Conservation (phyloP, 2,329 filamentous ascomycete genomes). For the Sporothrix pseudoabietina region DNA sequence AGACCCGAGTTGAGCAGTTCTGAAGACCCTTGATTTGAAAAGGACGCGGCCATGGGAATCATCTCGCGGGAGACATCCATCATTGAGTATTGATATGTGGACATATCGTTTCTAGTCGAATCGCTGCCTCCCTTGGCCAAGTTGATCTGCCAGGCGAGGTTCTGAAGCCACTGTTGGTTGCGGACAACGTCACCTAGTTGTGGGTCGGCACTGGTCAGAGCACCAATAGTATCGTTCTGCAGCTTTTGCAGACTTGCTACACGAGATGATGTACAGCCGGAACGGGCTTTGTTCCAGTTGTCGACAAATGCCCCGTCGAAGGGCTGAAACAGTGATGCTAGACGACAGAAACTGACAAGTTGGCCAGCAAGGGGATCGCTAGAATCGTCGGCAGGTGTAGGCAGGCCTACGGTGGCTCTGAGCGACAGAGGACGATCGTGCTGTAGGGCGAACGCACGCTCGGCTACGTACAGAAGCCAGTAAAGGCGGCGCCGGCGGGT, state of each 20-base stretch:
- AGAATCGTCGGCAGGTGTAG: slow-evolving; percentile 62
- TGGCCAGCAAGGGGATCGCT: slow-evolving; percentile 57
- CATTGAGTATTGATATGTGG: slow-evolving; percentile 58
- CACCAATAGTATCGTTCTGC: slow-evolving; percentile 57
- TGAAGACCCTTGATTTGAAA: slow-evolving; percentile 67
- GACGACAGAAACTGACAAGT: slow-evolving; percentile 59
- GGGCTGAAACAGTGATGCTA: slow-evolving; percentile 64
- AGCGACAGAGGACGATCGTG: slow-evolving; percentile 70
- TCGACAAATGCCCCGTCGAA: slow-evolving; percentile 67
- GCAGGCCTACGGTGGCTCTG: slow-evolving; percentile 68
- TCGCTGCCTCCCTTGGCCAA: slow-evolving; percentile 52
- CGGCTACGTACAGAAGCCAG: slow-evolving; percentile 72
- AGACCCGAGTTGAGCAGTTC: slow-evolving; percentile 74
- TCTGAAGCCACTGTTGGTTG: slow-evolving; percentile 68
- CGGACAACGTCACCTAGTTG: slow-evolving; percentile 58
- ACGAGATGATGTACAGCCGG: slow-evolving; percentile 59
- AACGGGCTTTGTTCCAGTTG: slow-evolving; percentile 67
- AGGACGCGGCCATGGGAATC: slow-evolving; percentile 67
- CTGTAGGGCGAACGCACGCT: slow-evolving; percentile 73
- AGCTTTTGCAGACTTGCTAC: slow-evolving; percentile 64
- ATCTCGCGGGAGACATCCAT: slow-evolving; percentile 65
- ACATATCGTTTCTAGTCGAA: slow-evolving; percentile 40
- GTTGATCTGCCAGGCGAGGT: slow-evolving; percentile 65
- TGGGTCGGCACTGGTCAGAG: slow-evolving; percentile 55
- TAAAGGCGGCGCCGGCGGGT: slow-evolving; percentile 67